Evolutionary conservation across 768 basidiomycete genomes (phyloP).

Genomic region (Coprinopsis marcescibilis): DNA sequence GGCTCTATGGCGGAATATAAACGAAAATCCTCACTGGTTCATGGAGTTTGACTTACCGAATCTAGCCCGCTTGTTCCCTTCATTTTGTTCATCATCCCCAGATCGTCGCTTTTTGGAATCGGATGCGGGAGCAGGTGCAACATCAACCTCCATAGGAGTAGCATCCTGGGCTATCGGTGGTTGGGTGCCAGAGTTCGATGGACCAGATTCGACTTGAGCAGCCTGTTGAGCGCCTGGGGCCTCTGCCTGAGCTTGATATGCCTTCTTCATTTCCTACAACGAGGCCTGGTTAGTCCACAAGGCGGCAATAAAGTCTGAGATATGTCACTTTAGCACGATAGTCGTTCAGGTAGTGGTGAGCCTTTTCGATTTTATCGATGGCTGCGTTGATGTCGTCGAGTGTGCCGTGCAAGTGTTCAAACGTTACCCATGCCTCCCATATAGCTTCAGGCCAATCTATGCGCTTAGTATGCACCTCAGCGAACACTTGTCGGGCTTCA

Average conservation of each 20-base stretch:
- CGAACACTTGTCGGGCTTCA: constrained; percentile 62
- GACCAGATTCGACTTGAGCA: constrained; percentile 32
- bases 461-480: constrained; percentile 59
- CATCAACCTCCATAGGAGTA: constrained; percentile 26
- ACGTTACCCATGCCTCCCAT: constrained; percentile 86
- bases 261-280: constrained; percentile 58
- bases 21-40: background rate
- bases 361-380: constrained; percentile 59
- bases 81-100: constrained; percentile 47
- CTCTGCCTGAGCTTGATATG: constrained; percentile 16
- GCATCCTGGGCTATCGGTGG: background rate
- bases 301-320: background rate
- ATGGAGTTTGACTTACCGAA: constrained; percentile 38
- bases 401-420: constrained; percentile 80
- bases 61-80: constrained; percentile 53
- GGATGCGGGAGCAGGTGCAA: constrained; percentile 4
- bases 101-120: constrained; percentile 52
- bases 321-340: constrained; percentile 56
- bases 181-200: constrained; percentile 40
- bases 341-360: constrained; percentile 54
- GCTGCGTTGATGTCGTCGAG: constrained; percentile 59
- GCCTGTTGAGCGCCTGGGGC: constrained; percentile 31
- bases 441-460: constrained; percentile 95
- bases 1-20: constrained; percentile 28
- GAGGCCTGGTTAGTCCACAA: background rate